Evolutionary conservation across 1,139 yeast species (phyloP), one percentile per base, ranked within the genome.

Genomic region (Debaryomycetaceae sp.): DNA sequence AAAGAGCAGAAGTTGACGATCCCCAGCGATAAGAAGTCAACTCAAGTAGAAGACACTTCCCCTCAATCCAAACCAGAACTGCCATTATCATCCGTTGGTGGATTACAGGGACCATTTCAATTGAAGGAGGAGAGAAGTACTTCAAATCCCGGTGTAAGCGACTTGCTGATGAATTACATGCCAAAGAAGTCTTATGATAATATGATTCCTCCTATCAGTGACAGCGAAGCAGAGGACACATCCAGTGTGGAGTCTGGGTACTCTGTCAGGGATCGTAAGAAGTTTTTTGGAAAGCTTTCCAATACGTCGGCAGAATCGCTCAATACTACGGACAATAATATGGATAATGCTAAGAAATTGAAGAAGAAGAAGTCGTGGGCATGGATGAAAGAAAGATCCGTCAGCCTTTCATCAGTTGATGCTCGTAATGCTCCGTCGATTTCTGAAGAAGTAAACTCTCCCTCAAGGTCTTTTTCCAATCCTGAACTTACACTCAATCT

Each of bases 301-400:
- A 55, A 54, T 31, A 24, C 40, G 39, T 41, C 50, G 3, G 22
- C 46, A 46, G 49, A 40, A 20, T 42, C 49, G 4, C 24, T 39
- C 24, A 43, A 14, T 29, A 43, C 45, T 7, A 44, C 27, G 3
- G 36, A 37, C 37, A 22, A 31, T 17, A 24, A 17, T 36, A n/a
- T 33, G 7, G 37, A 37, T 17, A 29, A 14, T 7, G n/a, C 41
- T 1, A 42, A 41, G 40, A 46, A 46, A 31, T 34, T 13, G 38
- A 65, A 63, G 50, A 68, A 66, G 59, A 69, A 69, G 55, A 66
- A 65, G 50, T 66, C 71, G 6, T 69, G 75, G 76, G 63, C 65
- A 11, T 71, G 75, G 76, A 53, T 69, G 40, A 67, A 67, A 45
- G 75, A 69, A 31, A 60, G 72, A 45, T 62, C 70, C 1, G 54